Conservation (phyloP, 768 basidiomycete genomes). For the Galerina marginata region DNA sequence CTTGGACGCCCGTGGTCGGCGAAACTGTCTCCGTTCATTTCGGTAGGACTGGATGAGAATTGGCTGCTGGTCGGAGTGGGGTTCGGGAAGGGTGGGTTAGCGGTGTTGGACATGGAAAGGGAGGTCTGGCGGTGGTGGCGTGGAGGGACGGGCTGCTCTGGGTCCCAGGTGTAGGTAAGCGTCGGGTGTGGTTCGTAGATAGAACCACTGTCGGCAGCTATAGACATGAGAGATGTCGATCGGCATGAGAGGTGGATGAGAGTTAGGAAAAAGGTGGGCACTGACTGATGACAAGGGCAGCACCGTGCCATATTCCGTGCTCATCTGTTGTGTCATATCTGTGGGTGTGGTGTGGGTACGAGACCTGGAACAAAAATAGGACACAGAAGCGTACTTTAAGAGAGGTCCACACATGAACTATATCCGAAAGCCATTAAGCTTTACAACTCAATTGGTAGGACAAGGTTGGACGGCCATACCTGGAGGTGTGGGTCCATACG, state of each 20-base stretch:
- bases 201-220: constrained; percentile 81
- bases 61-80: constrained; percentile 3
- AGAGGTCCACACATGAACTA: constrained; percentile 92
- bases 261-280: constrained; percentile 26
- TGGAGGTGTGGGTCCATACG: constrained; percentile 85
- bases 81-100: not conserved
- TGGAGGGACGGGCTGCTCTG: constrained; percentile 40
- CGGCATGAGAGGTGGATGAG: not conserved
- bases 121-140: constrained; percentile 11
- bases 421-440: constrained; percentile 1
- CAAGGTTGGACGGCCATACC: constrained; percentile 31
- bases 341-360: constrained; percentile 1
- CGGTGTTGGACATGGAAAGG: constrained; percentile 13
- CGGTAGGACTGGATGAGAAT: constrained; percentile 8
- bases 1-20: constrained; percentile 12
- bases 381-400: constrained; percentile 46
- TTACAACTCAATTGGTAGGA: constrained; percentile 5
- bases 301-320: constrained; percentile 84
- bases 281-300: constrained; percentile 86
- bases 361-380: not conserved
- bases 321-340: constrained; percentile 89
- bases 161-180: constrained; percentile 78
- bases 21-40: not conserved
- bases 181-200: constrained; percentile 76
- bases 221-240: not conserved